Evolutionary conservation across 495 filamentous ascomycete genomes (phyloP), one percentile per base, ranked within the genome.

Genomic region (Xylaria sp.): DNA sequence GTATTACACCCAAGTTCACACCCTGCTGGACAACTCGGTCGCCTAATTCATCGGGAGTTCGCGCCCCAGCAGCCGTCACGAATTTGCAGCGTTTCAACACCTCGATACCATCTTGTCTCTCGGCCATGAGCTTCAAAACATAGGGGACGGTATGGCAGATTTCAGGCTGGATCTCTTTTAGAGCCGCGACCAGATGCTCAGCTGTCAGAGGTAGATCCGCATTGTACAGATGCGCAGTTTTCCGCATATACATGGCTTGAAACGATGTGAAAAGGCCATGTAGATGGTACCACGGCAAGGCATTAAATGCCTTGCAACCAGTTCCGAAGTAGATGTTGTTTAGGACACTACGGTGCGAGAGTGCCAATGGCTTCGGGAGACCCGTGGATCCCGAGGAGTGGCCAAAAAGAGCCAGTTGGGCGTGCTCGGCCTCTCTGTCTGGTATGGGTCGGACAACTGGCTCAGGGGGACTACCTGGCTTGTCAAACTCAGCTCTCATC

Each of bases 301-400:
- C 83, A 55, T 84, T 84, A 73, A 90, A 88, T 0, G 85, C 85
- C 14, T 82, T 86, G 21, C 86, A 40, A 72, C 79, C 17, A 70
- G 80, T 70, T 71, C 77, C 65, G 76, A 76, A 29, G 69, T 78
- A 69, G 75, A 83, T 31, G 73, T 85, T 82, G 81, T 83, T 66
- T 78, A 79, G 40, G 33, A 74, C 57, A 61, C 75, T 71, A n/a
- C 50, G 71, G 24, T 83, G 78, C 29, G 75, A 80, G 41, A 79
- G 74, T 17, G 76, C 62, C n/a, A 82, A 65, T 44, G 88, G 85
- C 70, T 90, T 90, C 0, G 88, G 88, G 12, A 82, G 81, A 0
- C 88, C 87, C 1, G 88, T 90, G 0, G 87, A 88, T 3, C 88
- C 88, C 0, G 87, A 89, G 0, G 86, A 89, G 74, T 90, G 88